A percentile compares a stretch with the other conserved stretches of the same genome.
phyloP scores from a whole-genome alignment of 2,329 filamentous ascomycete genomes.

The Incumbomyces delicatus region DNA sequence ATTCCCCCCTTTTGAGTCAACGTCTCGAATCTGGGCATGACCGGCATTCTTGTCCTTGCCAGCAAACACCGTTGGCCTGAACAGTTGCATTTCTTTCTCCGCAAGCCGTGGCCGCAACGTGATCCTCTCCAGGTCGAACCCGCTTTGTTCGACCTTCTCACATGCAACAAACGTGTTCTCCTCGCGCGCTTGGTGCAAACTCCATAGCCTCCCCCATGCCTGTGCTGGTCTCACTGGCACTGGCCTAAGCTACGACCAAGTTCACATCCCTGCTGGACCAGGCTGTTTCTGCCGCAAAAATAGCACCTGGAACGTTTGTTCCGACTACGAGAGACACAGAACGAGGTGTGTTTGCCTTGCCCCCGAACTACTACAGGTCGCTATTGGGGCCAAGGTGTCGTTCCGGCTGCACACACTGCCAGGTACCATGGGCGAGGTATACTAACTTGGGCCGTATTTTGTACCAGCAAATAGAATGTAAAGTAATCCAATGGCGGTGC shows the following conservation, averaged over 20 bases:
- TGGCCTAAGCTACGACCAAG: not conserved
- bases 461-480: no score
- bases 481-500: not conserved
- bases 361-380: not conserved
- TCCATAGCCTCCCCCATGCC: not conserved
- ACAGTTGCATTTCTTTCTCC: not conserved
- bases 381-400: not conserved
- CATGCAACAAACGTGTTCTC: conserved; percentile 2
- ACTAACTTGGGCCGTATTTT: no score
- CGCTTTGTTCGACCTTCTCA: conserved; percentile 5
- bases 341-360: not conserved
- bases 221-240: not conserved
- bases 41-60: not conserved
- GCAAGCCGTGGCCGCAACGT: not conserved
- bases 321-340: no score
- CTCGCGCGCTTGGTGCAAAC: not conserved
- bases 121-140: not conserved
- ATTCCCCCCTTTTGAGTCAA: not conserved
- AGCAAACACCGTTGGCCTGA: not conserved
- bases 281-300: not conserved
- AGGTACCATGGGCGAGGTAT: no score
- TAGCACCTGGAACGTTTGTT: not conserved
- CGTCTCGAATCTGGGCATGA: conserved; percentile 1
- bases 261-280: not conserved
- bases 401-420: not conserved